A percentile compares a stretch with the other conserved stretches of the same genome.
These are phyloP conservation scores for Lathyrus aphaca DNA, from an alignment of 306 rosid genomes.

Conservation along the genomic window DNA sequence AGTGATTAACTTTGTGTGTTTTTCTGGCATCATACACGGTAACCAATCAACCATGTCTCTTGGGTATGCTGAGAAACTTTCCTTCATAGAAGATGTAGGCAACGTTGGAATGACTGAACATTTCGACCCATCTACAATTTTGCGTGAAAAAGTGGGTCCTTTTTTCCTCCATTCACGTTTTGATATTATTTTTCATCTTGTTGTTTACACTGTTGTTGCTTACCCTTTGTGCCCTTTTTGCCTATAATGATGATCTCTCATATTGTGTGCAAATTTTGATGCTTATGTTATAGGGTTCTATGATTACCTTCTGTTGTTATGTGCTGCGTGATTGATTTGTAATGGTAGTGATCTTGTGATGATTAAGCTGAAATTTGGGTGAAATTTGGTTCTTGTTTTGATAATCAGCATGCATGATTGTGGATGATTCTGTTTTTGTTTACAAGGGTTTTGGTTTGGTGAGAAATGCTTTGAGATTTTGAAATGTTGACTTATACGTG, in stretches of 20 bases:
- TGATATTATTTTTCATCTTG: constrained; percentile 10
- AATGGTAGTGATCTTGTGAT: constrained; percentile 35
- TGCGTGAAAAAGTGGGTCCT: constrained; percentile 70
- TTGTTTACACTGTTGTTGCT: constrained; percentile 18
- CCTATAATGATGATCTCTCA: constrained; percentile 38
- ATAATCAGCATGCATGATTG: constrained; percentile 33
- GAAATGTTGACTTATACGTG: constrained; percentile 27
- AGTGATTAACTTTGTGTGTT: constrained; percentile 36
- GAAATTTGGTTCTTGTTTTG: constrained; percentile 15
- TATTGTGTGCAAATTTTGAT: constrained; percentile 27
- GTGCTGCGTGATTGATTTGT: constrained; percentile 21
- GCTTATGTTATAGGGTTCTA: constrained; percentile 32
- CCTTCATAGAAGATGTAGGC: constrained; percentile 94
- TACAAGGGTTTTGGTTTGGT: constrained; percentile 37
- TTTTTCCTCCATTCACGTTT: constrained; percentile 36
- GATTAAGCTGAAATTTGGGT: constrained; percentile 43
- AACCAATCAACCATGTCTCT: constrained; percentile 72
- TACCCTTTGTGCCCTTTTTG: constrained; percentile 26
- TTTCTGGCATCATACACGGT: constrained; percentile 16
- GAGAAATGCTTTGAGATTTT: constrained; percentile 28
- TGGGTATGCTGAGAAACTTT: constrained; percentile 98
- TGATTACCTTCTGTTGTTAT: constrained; percentile 29
- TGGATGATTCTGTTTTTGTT: constrained; percentile 19
- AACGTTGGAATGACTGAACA: constrained; percentile 89
- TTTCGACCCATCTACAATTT: constrained; percentile 74